Evolutionary conservation across 805 yeast species (phyloP), one percentile per base, ranked within the genome.

Genomic region (Jamesozyma gamospora): DNA sequence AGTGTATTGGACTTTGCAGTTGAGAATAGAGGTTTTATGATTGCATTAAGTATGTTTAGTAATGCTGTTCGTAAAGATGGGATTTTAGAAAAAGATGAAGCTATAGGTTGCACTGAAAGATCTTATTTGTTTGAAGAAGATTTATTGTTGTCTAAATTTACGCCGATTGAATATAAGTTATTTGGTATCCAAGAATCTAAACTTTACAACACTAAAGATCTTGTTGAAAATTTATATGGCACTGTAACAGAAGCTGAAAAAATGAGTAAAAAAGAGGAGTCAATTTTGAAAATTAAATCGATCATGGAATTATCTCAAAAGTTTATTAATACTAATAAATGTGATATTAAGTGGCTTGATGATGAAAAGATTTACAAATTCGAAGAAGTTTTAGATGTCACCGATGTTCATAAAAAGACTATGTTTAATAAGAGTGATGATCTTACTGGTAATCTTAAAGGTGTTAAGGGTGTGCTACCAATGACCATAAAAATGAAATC

Each of bases 111-210:
- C 15, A 12, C 40, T 66, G 37, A 53, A 7, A 67, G 90, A 55
- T 50, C 55, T 2, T 71, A 75, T 41, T 72, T 71, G 39, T 81
- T 79, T 52, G 59, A 65, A 34, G 90, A 82, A 51, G 92, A 82
- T 60, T 75, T 79, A 12, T 58, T 66, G 17, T 62, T 77, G 46
- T 74, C 73, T 43, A 87, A 79, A 44, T 79, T 77, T 50, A 61
- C 66, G 24, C 71, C 80, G 4, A 63, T 82, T 14, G 70, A 70
- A 18, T 69, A 64, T 45, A 70, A 68, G 38, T 65, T 80, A 40
- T 69, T 67, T 37, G 88, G 80, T 52, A 81, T 79, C 47, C 66
- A 77, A 46, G 87, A 81, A 49, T 15, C 42, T 1, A 44, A 41
- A 4, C 45, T 53, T 6, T 47, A 45, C 26, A 24, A 34, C 3